These are phyloP conservation scores for Malus hybrid DNA, from an alignment of 331 rosid species.

Conservation along the genomic window DNA sequence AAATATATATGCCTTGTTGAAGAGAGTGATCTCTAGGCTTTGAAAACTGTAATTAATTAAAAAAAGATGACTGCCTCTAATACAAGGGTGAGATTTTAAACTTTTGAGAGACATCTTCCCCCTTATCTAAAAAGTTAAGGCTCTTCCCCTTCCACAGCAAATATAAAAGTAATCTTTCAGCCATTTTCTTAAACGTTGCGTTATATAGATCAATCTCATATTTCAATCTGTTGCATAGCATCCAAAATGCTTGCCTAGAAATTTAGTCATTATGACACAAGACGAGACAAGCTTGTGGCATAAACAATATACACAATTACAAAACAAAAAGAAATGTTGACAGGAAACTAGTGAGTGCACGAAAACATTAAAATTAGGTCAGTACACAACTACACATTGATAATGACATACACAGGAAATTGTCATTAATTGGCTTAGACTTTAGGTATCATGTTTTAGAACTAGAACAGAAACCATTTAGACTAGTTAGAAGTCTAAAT, in stretches of 20 bases:
- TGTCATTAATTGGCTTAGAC: background rate
- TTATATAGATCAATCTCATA: background rate
- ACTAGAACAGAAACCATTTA: background rate
- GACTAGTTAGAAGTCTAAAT: background rate
- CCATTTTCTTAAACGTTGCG: background rate
- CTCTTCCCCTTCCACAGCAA: background rate
- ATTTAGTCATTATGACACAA: background rate
- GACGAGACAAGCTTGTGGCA: background rate
- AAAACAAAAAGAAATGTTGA: background rate
- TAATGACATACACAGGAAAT: background rate
- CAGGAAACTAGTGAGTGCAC: too few species aligned
- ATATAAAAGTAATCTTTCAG: background rate
- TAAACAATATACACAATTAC: background rate
- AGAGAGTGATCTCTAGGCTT: conserved; percentile 26
- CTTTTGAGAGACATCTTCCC: background rate
- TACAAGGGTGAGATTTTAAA: background rate
- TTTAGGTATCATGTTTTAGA: background rate
- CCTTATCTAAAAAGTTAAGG: background rate
- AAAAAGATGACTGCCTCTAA: background rate
- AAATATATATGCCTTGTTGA: conserved; percentile 38
- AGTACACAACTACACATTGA: background rate
- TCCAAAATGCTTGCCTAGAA: background rate
- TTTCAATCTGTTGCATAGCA: background rate
- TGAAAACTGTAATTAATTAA: conserved; percentile 9
- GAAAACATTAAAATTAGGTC: background rate